Evolutionary conservation across 805 yeast species (phyloP).

Genomic region (Monosporozyma yasuniensis): DNA sequence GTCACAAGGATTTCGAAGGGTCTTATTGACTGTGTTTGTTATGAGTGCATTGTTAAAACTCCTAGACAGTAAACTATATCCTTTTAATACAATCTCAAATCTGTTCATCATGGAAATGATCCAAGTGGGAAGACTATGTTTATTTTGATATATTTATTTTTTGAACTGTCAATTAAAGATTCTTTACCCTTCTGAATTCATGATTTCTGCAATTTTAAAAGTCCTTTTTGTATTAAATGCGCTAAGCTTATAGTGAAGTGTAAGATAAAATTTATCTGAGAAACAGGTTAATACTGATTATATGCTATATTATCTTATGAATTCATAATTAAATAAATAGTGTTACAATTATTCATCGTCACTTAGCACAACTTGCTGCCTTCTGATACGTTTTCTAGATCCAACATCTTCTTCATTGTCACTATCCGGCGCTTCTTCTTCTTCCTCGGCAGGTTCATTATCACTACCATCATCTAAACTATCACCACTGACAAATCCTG

Average conservation of each 20-base stretch:
- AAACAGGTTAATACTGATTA: not conserved
- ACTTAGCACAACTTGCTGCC: not conserved
- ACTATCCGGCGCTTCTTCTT: conserved; percentile 18
- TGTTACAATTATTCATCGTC: not conserved
- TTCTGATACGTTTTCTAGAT: not conserved
- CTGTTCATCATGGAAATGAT: too few species aligned
- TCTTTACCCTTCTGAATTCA: not conserved
- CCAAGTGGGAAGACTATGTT: too few species aligned
- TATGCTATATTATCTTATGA: not conserved
- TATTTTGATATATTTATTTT: not conserved
- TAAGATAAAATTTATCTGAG: not conserved
- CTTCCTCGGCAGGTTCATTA: conserved; percentile 20
- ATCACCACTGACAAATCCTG: conserved; percentile 28
- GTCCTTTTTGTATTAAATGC: not conserved
- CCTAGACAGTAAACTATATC: not conserved
- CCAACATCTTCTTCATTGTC: conserved; percentile 15
- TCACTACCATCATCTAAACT: conserved; percentile 32
- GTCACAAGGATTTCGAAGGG: not conserved
- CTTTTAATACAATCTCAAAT: not conserved
- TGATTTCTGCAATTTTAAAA: not conserved
- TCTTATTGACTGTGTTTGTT: not conserved
- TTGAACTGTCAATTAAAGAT: not conserved
- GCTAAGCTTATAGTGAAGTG: too few species aligned
- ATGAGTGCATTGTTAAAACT: not conserved
- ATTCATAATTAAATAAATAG: not conserved